Evolutionary conservation across 2,329 filamentous ascomycete species (phyloP), one percentile per base, ranked within the genome.

Genomic region (Chaetomium globosum): DNA sequence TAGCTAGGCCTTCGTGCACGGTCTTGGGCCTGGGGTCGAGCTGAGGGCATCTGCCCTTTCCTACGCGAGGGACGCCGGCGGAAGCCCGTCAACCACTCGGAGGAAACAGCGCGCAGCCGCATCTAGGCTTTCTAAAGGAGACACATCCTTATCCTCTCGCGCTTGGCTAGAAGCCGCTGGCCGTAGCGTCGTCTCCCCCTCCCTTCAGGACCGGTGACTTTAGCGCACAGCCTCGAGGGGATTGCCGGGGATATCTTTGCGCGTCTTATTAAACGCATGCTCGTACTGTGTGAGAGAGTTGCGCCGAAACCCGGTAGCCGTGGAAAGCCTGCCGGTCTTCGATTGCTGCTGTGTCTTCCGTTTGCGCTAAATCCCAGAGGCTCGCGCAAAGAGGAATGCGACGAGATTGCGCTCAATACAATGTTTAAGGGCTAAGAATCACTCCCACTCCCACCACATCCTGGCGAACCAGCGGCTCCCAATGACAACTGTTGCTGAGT

Each of bases 351-450:
- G 9, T 16, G 28, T 51, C 57, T 23, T 36, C 46, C 12, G 28
- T 39, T 51, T 59, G 57, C 57, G 49, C 8, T n/a, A 55, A 52
- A n/a, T 16, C 33, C 16, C 59, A 46, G 31, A 53, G 46, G 33
- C 30, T 31, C 30, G 16, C 30, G 52, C 31, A 23, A 31, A n/a
- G 26, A 55, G 62, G 55, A 64, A 65, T 65, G 63, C 63, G 63
- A 55, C 62, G 36, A 60, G 51, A 55, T 64, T 63, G 61, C 49
- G 39, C 61, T 33, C 61, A 39, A 26, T 33, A 54, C 30, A 59
- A 48, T 9, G 21, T 33, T 26, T 26, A n/a, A 7, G n/a, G 16
- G 49, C 23, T 58, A 28, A 10, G 16, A n/a, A 28, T 46, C 13
- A 39, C 33, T 43, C 2, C 19, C 52, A 19, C 9, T 12, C 13